Evolutionary conservation across 257 asterid species (phyloP).

Genomic region (Petrea volubilis): DNA sequence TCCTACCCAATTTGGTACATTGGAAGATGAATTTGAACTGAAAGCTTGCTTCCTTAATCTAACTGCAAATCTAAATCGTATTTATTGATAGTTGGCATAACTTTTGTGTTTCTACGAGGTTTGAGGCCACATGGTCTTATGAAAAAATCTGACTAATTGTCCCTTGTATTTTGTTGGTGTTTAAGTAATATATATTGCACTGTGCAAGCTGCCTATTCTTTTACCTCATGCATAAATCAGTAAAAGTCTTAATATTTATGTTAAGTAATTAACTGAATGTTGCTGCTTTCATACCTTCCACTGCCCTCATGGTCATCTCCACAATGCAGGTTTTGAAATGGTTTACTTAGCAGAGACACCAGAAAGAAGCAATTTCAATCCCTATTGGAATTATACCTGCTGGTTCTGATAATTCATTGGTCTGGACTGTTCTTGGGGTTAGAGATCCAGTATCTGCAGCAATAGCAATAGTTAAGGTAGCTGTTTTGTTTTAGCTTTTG

Average conservation of each 20-base stretch:
- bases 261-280: slow-evolving; percentile 8
- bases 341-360: slow-evolving; percentile 93
- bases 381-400: slow-evolving; percentile 99
- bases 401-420: slow-evolving; percentile 98
- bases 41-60: slow-evolving; percentile 12
- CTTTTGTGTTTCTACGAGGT: slow-evolving; percentile 4
- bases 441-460: slow-evolving; percentile 98
- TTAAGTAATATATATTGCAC: not conserved
- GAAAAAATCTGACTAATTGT: not conserved
- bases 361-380: slow-evolving; percentile 90
- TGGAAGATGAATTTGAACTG: not conserved
- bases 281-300: slow-evolving; percentile 3
- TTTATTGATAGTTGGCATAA: not conserved
- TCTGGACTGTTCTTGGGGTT: slow-evolving; percentile 98
- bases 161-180: not conserved
- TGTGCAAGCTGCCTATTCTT: slow-evolving; percentile 13
- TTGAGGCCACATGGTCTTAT: not conserved
- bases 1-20: not conserved
- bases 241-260: not conserved
- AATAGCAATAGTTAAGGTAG: slow-evolving; percentile 88
- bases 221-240: not conserved
- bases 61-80: not conserved
- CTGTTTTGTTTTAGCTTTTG: slow-evolving; percentile 11
- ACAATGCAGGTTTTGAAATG: slow-evolving; percentile 82
- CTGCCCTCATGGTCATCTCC: not conserved